phyloP scores from a whole-genome alignment of 345 rosid species.

The Leavenworthia alabamica region DNA sequence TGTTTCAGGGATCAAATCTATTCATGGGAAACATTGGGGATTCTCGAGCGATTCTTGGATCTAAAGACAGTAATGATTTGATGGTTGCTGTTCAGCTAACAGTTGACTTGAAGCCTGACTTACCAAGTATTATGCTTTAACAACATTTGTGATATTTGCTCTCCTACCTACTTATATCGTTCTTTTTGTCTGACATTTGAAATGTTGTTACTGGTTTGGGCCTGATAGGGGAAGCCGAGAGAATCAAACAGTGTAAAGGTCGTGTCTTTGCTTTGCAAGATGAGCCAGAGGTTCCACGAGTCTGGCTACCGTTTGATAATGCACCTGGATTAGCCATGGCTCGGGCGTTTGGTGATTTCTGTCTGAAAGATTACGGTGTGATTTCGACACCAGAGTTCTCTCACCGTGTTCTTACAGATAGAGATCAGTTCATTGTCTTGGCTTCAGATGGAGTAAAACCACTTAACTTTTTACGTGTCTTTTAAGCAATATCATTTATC shows the following conservation, averaged over 20 bases:
- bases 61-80: slow-evolving; percentile 65
- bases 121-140: slow-evolving; percentile 68
- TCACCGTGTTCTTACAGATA: slow-evolving; percentile 71
- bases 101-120: slow-evolving; percentile 95
- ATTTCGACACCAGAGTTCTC: slow-evolving; percentile 92
- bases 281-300: slow-evolving; percentile 97
- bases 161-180: neutral
- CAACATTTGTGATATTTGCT: neutral
- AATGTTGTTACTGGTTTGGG: neutral
- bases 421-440: slow-evolving; percentile 89
- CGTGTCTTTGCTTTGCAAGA: slow-evolving; percentile 97
- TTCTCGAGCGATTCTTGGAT: slow-evolving; percentile 95
- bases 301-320: slow-evolving; percentile 98
- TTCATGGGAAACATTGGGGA: slow-evolving; percentile 97
- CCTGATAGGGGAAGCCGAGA: slow-evolving; percentile 81
- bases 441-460: slow-evolving; percentile 94
- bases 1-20: slow-evolving; percentile 73
- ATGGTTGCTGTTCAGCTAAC: slow-evolving; percentile 89
- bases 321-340: slow-evolving; percentile 99
- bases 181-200: neutral
- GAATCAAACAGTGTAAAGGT: slow-evolving; percentile 93
- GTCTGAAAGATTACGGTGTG: slow-evolving; percentile 97
- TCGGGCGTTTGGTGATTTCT: slow-evolving; percentile 97
- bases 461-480: neutral
- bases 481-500: neutral